phyloP scores from a whole-genome alignment of 1,139 yeast species.

The Geotrichum candidum region DNA sequence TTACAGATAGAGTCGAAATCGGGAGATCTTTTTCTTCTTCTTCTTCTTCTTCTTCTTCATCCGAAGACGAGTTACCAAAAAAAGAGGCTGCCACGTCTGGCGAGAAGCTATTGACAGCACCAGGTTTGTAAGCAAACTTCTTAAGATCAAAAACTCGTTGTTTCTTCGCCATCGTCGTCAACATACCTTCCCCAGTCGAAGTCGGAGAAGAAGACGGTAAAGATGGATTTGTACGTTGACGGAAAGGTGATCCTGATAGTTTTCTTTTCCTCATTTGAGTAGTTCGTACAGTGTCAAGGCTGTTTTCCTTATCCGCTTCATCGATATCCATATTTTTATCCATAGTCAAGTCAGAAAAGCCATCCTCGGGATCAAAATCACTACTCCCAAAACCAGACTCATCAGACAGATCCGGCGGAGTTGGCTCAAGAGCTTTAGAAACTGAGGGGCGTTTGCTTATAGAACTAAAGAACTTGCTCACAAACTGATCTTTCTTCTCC shows the following conservation, averaged over 20 bases:
- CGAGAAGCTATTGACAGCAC: not conserved
- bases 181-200: not conserved
- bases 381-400: not conserved
- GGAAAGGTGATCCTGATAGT: not conserved
- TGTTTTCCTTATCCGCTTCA: not conserved
- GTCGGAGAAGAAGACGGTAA: not conserved
- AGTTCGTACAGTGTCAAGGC: not conserved
- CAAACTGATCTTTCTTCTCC: not conserved
- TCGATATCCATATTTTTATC: not conserved
- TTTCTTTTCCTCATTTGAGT: not conserved
- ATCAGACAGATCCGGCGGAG: not conserved
- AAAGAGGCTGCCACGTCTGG: not conserved
- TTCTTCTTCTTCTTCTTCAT: not conserved
- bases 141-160: not conserved
- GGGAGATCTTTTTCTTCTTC: not conserved
- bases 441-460: not conserved
- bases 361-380: not conserved
- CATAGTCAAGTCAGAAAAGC: not conserved
- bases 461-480: slow-evolving; percentile 10
- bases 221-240: not conserved
- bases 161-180: not conserved
- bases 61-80: not conserved
- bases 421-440: not conserved
- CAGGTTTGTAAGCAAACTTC: not conserved
- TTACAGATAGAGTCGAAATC: not conserved